Evolutionary conservation across 441 rosid species (phyloP), one percentile per base, ranked within the genome.

Genomic region (Biscutella laevigata): DNA sequence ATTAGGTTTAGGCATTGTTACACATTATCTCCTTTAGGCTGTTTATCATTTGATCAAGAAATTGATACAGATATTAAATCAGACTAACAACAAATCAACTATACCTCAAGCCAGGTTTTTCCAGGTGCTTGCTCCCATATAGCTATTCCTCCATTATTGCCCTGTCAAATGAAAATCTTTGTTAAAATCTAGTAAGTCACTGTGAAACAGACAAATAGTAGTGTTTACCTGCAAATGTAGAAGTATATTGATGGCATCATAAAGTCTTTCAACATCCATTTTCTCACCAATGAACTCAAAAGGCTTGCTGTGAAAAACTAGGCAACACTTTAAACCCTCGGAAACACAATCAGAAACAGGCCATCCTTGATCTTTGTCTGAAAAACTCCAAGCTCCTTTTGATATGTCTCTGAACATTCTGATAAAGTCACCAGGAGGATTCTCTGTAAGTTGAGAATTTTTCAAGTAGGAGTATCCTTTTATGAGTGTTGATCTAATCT

Each of bases 401-500:
- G 69, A 6, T 1, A 65, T 25, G 9, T 28, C 20, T 4, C 59
- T 4, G 1, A 57, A 65, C 57, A 48, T 65, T 40, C 41, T 65
- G 0, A 1, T 34, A 27, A 17, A 11, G 4, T 57, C 56, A 24
- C 69, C 39, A 0, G 52, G 32, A 47, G 69, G 69, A 1, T 64
- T 48, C 26, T 48, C 39, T 30, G 27, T 29, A 32, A 55, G 30
- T 48, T 73, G 75, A 41, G 75, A 71, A 9, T 52, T 24, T 38
- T 63, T 67, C 53, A 73, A 41, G 50, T 59, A 74, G 11, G 57
- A 41, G 37, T 74, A 73, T 30, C 75, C 78, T 33, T 63, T 74
- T 16, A 55, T 7, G n/a, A 70, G 59, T n/a, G 63, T 40, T 6
- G 64, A 60, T 35, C 22, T 33, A 29, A 54, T 12, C 28, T 70